phyloP scores from a whole-genome alignment of 345 rosid species.

The Lepidium didymum region DNA sequence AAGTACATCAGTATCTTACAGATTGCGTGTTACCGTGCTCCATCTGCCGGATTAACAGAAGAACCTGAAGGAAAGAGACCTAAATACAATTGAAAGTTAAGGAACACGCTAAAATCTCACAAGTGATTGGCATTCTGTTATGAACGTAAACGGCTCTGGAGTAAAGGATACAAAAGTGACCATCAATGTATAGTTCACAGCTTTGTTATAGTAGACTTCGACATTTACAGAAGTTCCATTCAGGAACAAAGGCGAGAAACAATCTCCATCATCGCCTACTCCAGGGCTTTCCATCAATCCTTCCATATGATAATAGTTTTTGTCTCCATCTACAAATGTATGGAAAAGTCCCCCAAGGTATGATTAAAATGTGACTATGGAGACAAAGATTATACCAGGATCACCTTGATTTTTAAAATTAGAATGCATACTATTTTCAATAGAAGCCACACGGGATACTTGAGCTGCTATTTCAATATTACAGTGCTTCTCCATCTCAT shows the following conservation, averaged over 20 bases:
- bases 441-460: slow-evolving; percentile 53
- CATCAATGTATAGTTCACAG: slow-evolving; percentile 98
- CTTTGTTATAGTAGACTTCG: slow-evolving; percentile 93
- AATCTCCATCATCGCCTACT: slow-evolving; percentile 83
- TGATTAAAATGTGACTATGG: not conserved
- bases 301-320: slow-evolving; percentile 70
- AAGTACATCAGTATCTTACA: slow-evolving; percentile 41
- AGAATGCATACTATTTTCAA: slow-evolving; percentile 23
- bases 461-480: slow-evolving; percentile 90
- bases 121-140: not conserved
- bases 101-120: slow-evolving; percentile 38
- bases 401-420: not conserved
- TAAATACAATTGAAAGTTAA: slow-evolving; percentile 40
- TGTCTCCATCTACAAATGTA: slow-evolving; percentile 65
- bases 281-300: slow-evolving; percentile 92
- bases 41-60: slow-evolving; percentile 89
- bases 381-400: slow-evolving; percentile 1
- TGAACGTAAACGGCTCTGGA: not conserved
- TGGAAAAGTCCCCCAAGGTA: not conserved
- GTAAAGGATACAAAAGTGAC: slow-evolving; percentile 97
- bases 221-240: slow-evolving; percentile 89
- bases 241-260: slow-evolving; percentile 72
- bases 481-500: slow-evolving; percentile 93
- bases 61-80: slow-evolving; percentile 97
- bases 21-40: slow-evolving; percentile 97